Evolutionary conservation across 2,329 filamentous ascomycete genomes (phyloP), one percentile per base, ranked within the genome.

Genomic region (Phyllosticta ampelicida): DNA sequence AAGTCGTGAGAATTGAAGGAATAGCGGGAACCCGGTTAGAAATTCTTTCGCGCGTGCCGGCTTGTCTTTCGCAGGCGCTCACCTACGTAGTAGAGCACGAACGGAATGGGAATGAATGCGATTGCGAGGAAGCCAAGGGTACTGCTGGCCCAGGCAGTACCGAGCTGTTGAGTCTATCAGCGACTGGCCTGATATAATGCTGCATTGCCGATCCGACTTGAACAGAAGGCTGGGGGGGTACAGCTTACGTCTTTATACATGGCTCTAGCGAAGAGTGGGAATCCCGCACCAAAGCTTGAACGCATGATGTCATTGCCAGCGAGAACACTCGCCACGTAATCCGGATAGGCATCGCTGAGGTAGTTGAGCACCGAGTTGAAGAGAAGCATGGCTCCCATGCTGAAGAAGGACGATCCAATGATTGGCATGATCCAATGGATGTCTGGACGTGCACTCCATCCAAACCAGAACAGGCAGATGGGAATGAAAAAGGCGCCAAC

Each of bases 321-420:
- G n/a, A 76, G 64, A 10, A 76, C 74, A 48, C 65, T 70, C 9
- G 74, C 74, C 0, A 71, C 72, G 28, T 74, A 68, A 21, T 75
- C 67, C 2, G 73, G 73, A 55, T 76, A 77, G 0, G 73, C 69
- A 51, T 75, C 72, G 20, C 67, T 65, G 1, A 75, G 66, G 60
- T 77, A 77, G 57, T 72, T 77, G 23, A 79, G 66, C 0, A 78
- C 73, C 1, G 68, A 68, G 53, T 78, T 75, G 66, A 79, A 78
- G 8, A 79, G 70, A n/a, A 77, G 63, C 61, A 78, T 64, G 2
- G 64, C 60, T 10, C 62, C 64, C 44, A 69, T 59, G 56, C 63
- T 60, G 58, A 78, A 77, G 60, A 71, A 74, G 2, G 63, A 61
- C 0, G 70, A 70, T 3, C 69, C 69, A 20, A 74, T 67, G 49